These are phyloP conservation scores for Colletotrichum liriopes DNA, from an alignment of 2,329 filamentous ascomycete genomes.

Conservation along the genomic window DNA sequence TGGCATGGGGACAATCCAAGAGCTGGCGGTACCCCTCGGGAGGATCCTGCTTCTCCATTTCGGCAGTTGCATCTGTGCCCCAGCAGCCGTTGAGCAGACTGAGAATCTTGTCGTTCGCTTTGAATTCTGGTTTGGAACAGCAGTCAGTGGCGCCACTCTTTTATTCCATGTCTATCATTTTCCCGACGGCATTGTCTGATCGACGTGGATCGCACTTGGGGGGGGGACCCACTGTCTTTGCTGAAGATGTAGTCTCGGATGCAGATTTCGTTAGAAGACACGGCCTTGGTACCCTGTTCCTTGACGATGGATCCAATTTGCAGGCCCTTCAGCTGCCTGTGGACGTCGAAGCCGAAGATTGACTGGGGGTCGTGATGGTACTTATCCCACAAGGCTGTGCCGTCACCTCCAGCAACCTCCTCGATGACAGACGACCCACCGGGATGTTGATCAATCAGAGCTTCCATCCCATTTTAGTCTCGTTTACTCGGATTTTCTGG, in stretches of 20 bases:
- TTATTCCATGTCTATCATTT: too few relatives aligned
- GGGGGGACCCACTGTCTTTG: neutral
- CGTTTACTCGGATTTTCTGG: too few relatives aligned
- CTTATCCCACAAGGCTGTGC: neutral
- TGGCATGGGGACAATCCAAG: neutral
- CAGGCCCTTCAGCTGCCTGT: neutral
- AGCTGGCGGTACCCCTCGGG: neutral
- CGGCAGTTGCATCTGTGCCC: neutral
- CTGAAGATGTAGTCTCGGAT: slow-evolving; percentile 1
- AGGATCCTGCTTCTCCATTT: neutral
- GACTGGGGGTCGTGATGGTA: neutral
- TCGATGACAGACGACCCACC: slow-evolving; percentile 3
- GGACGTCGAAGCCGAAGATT: neutral
- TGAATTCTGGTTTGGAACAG: neutral
- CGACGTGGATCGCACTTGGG: neutral
- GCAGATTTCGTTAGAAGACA: neutral
- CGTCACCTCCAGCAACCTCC: neutral
- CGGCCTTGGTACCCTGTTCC: neutral
- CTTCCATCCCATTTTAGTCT: neutral
- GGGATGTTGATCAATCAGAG: neutral
- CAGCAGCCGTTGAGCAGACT: neutral
- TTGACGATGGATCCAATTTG: neutral
- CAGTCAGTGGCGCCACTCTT: neutral
- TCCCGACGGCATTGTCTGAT: neutral
- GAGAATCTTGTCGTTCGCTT: too few relatives aligned